A percentile compares a stretch with the other conserved stretches of the same genome.
phyloP scores from a whole-genome alignment of 163 green algal genomes.

The Scenedesmus sp. region DNA sequence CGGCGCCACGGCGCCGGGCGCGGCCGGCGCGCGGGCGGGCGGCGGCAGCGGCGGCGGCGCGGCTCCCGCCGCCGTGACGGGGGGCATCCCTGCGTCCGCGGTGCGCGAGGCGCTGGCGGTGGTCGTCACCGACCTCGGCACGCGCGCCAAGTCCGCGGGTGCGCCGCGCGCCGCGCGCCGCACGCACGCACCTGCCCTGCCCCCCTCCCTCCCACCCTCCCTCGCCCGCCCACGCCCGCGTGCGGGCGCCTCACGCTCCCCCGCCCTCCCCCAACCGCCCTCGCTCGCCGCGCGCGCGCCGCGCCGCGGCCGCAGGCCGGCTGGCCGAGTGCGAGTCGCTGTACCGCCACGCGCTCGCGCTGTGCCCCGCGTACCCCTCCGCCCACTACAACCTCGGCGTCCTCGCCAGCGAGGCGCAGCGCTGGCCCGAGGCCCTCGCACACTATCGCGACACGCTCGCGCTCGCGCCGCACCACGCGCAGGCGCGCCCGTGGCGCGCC shows the following conservation, averaged over 20 bases:
- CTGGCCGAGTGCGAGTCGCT: conserved; percentile 14
- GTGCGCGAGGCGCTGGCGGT: conserved; percentile 70
- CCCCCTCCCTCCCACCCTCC: not conserved
- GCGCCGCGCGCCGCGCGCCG: not conserved
- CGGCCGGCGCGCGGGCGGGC: not conserved
- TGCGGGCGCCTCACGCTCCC: not conserved
- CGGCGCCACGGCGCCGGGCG: not conserved
- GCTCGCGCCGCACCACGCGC: conserved; percentile 67
- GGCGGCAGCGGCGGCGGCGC: not conserved
- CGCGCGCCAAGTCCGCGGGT: conserved; percentile 66
- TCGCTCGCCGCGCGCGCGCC: no score
- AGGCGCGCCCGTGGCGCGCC: no score
- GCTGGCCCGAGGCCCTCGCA: conserved; percentile 61
- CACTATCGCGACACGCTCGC: conserved; percentile 72
- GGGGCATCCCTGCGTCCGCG: not conserved
- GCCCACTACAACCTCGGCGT: conserved; percentile 92
- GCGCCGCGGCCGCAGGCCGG: not conserved
- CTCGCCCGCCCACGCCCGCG: no score
- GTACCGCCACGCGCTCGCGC: conserved; percentile 61
- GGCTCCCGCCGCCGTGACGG: not conserved
- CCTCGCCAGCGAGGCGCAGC: conserved; percentile 65
- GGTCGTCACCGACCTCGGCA: conserved; percentile 86
- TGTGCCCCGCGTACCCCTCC: conserved; percentile 69
- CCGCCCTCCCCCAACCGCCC: not conserved
- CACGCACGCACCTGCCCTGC: not conserved